Evolutionary conservation across 2,329 filamentous ascomycete species (phyloP), one percentile per base, ranked within the genome.

Genomic region (Gnomoniopsis sp.): DNA sequence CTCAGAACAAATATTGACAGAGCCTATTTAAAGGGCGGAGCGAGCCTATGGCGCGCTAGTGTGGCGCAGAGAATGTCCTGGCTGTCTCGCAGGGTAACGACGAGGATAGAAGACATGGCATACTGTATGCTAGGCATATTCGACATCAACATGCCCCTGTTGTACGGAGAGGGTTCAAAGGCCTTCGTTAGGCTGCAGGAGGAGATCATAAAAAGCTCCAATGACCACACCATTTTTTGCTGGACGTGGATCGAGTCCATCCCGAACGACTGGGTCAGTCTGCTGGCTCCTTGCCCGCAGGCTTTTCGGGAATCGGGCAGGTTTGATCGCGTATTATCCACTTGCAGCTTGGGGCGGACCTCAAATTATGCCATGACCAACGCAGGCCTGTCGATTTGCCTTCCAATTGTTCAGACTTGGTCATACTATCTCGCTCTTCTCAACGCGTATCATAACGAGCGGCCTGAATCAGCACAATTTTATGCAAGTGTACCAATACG

Each of bases 51-150:
- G 22, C 21, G 7, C 23, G 43, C 2, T 53, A 53, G 22, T 41
- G 60, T 69, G 19, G 63, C 67, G 1, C 56, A 62, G 15, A 64
- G 62, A 47, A 66, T 69, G 62, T 69, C 65, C 2, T 71, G 68
- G 68, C 66, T 64, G 21, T 59, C 65, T 1, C 38, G 46, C 14
- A 56, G 68, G n/a, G n/a, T 59, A 36, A 69, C 64, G 14, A 68
- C 60, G 6, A 58, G 64, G 21, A 36, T 56, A 54, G 62, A 70
- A 50, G 66, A 71, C 55, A 53, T 61, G 15, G 65, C 66, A 1
- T 70, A 70, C 52, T 67, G 63, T 33, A 46, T 71, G 3, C 48
- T 71, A 10, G 69, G 68, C 1, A 49, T 69, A 3, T 69, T 70
- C 26, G 61, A 57, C 22, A 58, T 70, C 15, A 67, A 64, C 43